Percentiles rank a stretch among this genome's conserved stretches.
phyloP scores from a whole-genome alignment of 2,329 filamentous ascomycete genomes.

The Colletotrichum camelliae region DNA sequence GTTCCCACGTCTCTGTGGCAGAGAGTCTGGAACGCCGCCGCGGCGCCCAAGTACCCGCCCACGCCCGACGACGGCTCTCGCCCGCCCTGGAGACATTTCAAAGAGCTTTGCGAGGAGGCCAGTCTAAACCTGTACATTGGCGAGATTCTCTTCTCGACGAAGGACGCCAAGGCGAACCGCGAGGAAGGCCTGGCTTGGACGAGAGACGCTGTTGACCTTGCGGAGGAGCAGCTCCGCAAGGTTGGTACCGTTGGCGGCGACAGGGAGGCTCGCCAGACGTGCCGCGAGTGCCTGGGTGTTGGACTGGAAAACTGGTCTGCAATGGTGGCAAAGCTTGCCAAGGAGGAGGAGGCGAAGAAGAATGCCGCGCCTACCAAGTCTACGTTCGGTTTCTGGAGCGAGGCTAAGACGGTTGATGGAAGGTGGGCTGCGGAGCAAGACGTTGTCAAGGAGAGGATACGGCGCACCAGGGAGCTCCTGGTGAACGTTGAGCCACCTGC shows the following conservation, averaged over 20 bases:
- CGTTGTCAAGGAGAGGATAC: slow-evolving; percentile 57
- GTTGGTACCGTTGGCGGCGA: slow-evolving; percentile 29
- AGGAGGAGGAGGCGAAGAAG: slow-evolving; percentile 48
- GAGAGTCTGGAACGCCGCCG: slow-evolving; percentile 27
- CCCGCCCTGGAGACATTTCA: slow-evolving; percentile 66
- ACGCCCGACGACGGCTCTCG: slow-evolving; percentile 73
- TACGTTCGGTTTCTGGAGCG: slow-evolving; percentile 48
- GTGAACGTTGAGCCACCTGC: slow-evolving; percentile 50
- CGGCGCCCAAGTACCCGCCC: slow-evolving; percentile 70
- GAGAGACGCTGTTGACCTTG: slow-evolving; percentile 81
- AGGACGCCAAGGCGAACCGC: slow-evolving; percentile 46
- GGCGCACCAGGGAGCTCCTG: slow-evolving; percentile 56
- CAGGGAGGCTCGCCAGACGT: slow-evolving; percentile 54
- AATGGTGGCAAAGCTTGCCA: slow-evolving; percentile 75
- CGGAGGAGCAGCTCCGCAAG: slow-evolving; percentile 69
- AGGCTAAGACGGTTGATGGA: slow-evolving; percentile 38
- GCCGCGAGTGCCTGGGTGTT: slow-evolving; percentile 77
- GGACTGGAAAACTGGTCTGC: slow-evolving; percentile 82
- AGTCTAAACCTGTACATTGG: slow-evolving; percentile 89
- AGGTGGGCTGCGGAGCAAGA: slow-evolving; percentile 61
- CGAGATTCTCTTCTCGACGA: slow-evolving; percentile 83
- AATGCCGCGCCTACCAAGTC: slow-evolving; percentile 27
- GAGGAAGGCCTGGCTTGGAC: slow-evolving; percentile 89
- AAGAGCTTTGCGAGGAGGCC: slow-evolving; percentile 82
- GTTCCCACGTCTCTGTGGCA: slow-evolving; percentile 1